Conservation (phyloP, 257 asterid genomes). For the Fraxinus anomala region DNA sequence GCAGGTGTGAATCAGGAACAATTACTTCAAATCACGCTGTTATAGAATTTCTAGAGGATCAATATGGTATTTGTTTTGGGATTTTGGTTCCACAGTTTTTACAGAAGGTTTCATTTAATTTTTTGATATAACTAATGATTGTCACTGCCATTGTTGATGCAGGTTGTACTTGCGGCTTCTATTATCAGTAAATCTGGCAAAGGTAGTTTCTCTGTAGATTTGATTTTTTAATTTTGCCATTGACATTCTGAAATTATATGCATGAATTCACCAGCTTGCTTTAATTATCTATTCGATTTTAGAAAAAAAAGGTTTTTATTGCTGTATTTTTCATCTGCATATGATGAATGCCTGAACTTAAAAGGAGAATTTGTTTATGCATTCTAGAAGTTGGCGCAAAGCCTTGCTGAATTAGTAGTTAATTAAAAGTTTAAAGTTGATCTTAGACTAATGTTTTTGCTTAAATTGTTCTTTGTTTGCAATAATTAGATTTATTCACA, state of each 20-base stretch:
- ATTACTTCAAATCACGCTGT: conserved; percentile 20
- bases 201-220: conserved; percentile 48
- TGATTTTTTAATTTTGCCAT: neutral
- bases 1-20: conserved; percentile 23
- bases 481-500: neutral
- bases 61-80: conserved; percentile 44
- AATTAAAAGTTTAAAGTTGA: conserved; percentile 1
- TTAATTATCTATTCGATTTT: neutral
- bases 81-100: neutral
- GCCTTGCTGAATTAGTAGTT: neutral
- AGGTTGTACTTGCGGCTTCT: conserved; percentile 95
- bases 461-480: neutral
- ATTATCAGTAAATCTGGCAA: conserved; percentile 84
- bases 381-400: conserved; percentile 11
- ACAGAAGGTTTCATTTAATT: neutral
- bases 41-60: conserved; percentile 35
- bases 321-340: neutral
- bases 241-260: neutral
- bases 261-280: neutral
- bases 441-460: neutral
- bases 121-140: conserved; percentile 9
- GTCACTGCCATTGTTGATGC: conserved; percentile 27
- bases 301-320: neutral
- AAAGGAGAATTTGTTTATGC: neutral
- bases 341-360: neutral